Conservation (phyloP, 1,284 basidiomycete genomes). For the Papiliotrema fonsecae region DNA sequence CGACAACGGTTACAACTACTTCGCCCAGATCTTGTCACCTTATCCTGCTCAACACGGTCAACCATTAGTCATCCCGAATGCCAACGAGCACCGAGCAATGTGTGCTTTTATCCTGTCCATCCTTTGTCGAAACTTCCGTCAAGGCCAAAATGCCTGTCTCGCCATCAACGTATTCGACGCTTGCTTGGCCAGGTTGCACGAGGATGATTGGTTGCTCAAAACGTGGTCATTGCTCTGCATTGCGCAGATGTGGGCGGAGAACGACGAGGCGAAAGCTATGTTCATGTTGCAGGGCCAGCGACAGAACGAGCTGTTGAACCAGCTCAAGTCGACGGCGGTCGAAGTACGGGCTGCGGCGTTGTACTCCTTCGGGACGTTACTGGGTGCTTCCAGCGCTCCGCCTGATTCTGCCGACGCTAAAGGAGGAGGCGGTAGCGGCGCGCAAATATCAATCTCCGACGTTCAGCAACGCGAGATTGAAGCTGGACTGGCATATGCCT, state of each 20-base stretch:
- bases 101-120: slow-evolving; percentile 96
- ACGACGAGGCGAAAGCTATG: slow-evolving; percentile 83
- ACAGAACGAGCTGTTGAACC: slow-evolving; percentile 77
- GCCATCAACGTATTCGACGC: slow-evolving; percentile 82
- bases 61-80: slow-evolving; percentile 69
- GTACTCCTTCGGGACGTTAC: slow-evolving; percentile 87
- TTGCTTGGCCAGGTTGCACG: slow-evolving; percentile 74
- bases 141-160: slow-evolving; percentile 82
- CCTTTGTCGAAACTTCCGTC: slow-evolving; percentile 79
- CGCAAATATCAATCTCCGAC: slow-evolving; percentile 70
- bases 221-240: slow-evolving; percentile 95
- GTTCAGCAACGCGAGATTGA: slow-evolving; percentile 62
- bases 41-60: slow-evolving; percentile 36
- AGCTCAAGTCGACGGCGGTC: slow-evolving; percentile 82
- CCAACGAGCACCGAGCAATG: slow-evolving; percentile 96
- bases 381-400: slow-evolving; percentile 71
- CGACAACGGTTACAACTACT: slow-evolving; percentile 82
- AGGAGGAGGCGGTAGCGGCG: slow-evolving; percentile 80
- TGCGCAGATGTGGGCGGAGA: slow-evolving; percentile 87
- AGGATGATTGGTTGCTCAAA: slow-evolving; percentile 84
- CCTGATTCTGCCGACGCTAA: slow-evolving; percentile 60
- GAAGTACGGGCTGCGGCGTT: slow-evolving; percentile 90
- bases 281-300: slow-evolving; percentile 70
- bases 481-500: slow-evolving; percentile 54
- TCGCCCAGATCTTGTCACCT: slow-evolving; percentile 68